Evolutionary conservation across 495 filamentous ascomycete species (phyloP).

Genomic region (Neurospora pannonica): DNA sequence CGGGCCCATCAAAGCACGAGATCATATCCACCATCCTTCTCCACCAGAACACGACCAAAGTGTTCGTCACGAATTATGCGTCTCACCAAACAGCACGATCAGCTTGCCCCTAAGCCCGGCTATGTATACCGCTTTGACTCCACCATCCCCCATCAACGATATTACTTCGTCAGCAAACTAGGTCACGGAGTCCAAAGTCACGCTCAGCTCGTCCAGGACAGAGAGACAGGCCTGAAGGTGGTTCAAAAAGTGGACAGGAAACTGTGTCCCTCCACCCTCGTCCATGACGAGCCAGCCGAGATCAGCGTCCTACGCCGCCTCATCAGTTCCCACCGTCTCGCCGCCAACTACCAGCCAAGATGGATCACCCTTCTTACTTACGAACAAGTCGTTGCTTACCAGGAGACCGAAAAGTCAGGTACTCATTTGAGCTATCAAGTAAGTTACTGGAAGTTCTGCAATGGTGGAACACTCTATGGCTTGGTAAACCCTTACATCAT

Average conservation of each 20-base stretch:
- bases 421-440: not conserved
- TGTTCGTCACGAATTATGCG: not conserved
- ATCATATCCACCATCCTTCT: not conserved
- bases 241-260: conserved; percentile 3
- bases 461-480: not conserved
- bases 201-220: conserved; percentile 3
- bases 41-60: not conserved
- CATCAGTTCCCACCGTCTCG: not conserved
- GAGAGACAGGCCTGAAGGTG: not conserved
- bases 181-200: not conserved
- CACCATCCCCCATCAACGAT: not conserved
- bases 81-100: not conserved
- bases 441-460: conserved; percentile 8
- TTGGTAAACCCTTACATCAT: not conserved
- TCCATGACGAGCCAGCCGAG: not conserved
- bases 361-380: not conserved
- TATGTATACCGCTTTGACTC: conserved; percentile 2
- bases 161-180: not conserved
- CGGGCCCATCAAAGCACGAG: not conserved
- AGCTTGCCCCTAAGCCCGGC: not conserved
- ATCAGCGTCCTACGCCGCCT: conserved; percentile 1
- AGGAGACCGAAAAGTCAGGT: not conserved
- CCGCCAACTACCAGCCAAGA: not conserved
- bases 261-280: not conserved
- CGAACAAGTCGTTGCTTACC: not conserved